Percentiles rank a stretch among this genome's conserved stretches.
These are phyloP conservation scores for Mortierella polycephala DNA, from an alignment of 371 early-diverging fungal genomes.

Conservation along the genomic window DNA sequence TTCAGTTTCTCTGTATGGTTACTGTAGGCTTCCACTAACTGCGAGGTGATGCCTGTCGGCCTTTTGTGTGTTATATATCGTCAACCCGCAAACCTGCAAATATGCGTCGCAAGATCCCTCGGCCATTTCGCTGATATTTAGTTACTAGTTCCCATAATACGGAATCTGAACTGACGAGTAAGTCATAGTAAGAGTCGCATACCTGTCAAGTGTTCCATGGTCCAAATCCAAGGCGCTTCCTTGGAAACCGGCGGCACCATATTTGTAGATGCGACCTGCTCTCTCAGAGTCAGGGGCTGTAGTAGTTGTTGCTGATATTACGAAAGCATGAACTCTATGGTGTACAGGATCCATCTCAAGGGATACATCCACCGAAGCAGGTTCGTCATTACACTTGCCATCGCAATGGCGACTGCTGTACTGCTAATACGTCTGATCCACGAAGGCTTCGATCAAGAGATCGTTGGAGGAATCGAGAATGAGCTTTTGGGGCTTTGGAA, in stretches of 20 bases:
- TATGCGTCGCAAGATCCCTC: slow-evolving; percentile 2
- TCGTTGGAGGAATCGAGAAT: slow-evolving; percentile 10
- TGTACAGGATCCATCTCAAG: background rate
- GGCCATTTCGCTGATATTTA: background rate
- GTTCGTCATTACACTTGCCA: background rate
- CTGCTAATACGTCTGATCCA: background rate
- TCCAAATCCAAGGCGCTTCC: slow-evolving; percentile 15
- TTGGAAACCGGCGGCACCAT: background rate
- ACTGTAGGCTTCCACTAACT: no score
- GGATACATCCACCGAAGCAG: background rate
- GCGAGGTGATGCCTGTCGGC: no score
- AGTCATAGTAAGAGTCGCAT: slow-evolving; percentile 15
- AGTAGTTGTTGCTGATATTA: background rate
- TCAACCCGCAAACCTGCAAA: no score
- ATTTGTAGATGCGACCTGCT: background rate
- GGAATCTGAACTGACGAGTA: slow-evolving; percentile 9
- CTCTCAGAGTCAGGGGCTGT: background rate
- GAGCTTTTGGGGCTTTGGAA: slow-evolving; percentile 1
- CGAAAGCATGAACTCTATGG: no score
- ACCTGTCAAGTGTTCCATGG: background rate
- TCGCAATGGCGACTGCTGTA: slow-evolving; percentile 2
- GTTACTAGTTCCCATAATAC: background rate
- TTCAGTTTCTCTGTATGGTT: no score
- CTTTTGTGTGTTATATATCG: no score
- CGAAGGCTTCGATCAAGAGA: background rate